Percentiles rank a stretch among this genome's conserved stretches.
phyloP scores from a whole-genome alignment of 192 early-diverging fungal genomes.

The Neocallimastix lanati region DNA sequence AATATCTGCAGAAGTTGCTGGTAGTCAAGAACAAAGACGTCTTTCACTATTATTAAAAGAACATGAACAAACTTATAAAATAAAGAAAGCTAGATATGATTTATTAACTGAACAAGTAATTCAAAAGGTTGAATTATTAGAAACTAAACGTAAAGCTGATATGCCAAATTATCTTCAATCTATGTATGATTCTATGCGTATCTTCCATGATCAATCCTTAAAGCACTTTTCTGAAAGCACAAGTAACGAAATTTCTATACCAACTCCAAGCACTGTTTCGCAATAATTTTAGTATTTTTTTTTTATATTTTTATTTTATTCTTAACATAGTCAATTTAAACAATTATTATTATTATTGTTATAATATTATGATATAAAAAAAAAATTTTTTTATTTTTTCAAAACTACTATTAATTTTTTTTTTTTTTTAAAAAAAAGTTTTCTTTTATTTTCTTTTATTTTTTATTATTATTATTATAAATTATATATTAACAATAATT shows the following conservation, averaged over 20 bases:
- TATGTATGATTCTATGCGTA: background rate
- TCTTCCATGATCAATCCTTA: background rate
- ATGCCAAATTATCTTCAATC: background rate
- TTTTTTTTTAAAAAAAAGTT: no score
- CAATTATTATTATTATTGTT: no score
- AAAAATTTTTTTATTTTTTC: no score
- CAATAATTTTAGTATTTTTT: background rate
- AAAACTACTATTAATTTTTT: no score
- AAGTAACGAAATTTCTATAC: background rate
- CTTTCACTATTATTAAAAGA: background rate
- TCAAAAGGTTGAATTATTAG: background rate
- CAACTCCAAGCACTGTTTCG: background rate
- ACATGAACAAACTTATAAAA: background rate
- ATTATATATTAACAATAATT: no score
- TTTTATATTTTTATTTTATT: no score
- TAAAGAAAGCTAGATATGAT: background rate
- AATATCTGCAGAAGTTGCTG: background rate
- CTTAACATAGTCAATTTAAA: no score
- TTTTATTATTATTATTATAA: no score
- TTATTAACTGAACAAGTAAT: background rate
- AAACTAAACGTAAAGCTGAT: background rate
- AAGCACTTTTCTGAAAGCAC: background rate
- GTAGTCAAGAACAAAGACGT: background rate
- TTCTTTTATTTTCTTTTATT: no score
- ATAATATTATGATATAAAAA: no score